Evolutionary conservation across 768 basidiomycete genomes (phyloP), one percentile per base, ranked within the genome.

Genomic region (Boletus speciosus): DNA sequence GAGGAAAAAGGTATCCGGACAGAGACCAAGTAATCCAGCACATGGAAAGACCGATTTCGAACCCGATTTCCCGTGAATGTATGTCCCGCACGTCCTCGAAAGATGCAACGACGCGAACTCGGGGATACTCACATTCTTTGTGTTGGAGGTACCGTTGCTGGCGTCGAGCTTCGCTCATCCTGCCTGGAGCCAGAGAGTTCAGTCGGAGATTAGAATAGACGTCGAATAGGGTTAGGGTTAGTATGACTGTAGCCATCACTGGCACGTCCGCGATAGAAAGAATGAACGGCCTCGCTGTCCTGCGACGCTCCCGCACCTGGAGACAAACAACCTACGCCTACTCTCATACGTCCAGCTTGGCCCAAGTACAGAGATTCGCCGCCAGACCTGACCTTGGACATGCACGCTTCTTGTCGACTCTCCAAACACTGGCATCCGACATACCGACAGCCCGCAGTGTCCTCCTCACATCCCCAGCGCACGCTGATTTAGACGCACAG

Each of bases 401-500:
- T 27, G 47, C 25, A 4, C 36, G 16, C 27, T n/a, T 11, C 16
- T 35, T 47, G 11, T 47, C 47, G 35, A 37, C 47, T 6, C 16
- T 29, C 36, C 36, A 8, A 37, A 12, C 6, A 8, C 25, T 25
- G 6, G 6, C 47, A 36, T 62, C 75, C 14, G 73, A 77, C 16
- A 72, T 76, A n/a, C 74, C 76, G 9, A 66, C 76, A 6, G 66
- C 78, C 31, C 77, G 73, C n/a, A 81, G 81, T 10, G 61, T 77
- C 6, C 71, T 84, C 2, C 69, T 83, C 14, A 69, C 71, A 27
- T 73, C 77, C 3, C 86, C 86, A 2, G 78, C 82, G 0, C 66
- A 65, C 12, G 73, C 78, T 53, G 79, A 83, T 43, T 68, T 88
- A 15, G 76, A 84, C 36, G 70, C 76, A 32, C 82, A 82, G 57